Evolutionary conservation across 331 rosid species (phyloP).

Genomic region (Malus hybrid): DNA sequence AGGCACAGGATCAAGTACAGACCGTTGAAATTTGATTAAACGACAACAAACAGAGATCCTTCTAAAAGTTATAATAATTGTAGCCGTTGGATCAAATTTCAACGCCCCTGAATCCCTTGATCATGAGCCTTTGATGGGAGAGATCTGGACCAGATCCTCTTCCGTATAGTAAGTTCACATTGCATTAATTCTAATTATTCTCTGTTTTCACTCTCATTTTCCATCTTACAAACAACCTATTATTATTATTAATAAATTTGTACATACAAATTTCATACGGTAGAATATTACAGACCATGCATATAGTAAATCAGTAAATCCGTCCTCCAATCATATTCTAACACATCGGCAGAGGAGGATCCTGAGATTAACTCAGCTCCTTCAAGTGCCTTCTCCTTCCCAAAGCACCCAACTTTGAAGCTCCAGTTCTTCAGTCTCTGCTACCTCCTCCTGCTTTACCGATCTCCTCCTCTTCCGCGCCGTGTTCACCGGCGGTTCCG

Average conservation of each 20-base stretch:
- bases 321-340: neutral
- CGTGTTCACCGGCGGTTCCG: constrained; percentile 18
- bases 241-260: neutral
- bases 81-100: too few species aligned
- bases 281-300: neutral
- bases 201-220: neutral
- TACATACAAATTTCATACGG: neutral
- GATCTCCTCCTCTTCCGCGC: constrained; percentile 42
- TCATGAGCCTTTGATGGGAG: too few species aligned
- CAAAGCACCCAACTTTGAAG: constrained; percentile 7
- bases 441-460: neutral
- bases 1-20: too few species aligned
- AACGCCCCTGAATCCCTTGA: too few species aligned
- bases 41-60: rapidly evolving
- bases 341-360: neutral
- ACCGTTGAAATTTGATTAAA: too few species aligned
- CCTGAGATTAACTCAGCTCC: neutral
- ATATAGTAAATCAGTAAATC: neutral
- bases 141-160: too few species aligned
- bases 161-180: neutral
- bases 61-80: too few species aligned
- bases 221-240: neutral
- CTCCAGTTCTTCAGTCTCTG: constrained; percentile 2
- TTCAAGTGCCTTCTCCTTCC: neutral
- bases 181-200: neutral